phyloP scores from a whole-genome alignment of 179 eudicot genomes.

The Vitellaria paradoxa region DNA sequence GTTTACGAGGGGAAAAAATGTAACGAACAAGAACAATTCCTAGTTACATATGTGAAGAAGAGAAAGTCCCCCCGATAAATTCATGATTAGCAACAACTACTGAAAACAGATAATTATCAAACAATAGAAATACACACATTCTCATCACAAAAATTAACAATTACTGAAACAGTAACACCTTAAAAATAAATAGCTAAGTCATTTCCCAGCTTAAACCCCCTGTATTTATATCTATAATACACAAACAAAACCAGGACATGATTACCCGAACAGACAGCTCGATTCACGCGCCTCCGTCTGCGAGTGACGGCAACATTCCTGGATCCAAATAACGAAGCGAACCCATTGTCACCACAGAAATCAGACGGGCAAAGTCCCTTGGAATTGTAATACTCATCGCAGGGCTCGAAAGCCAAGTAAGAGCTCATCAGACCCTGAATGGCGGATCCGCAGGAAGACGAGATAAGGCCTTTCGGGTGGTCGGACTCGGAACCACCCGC shows the following conservation, averaged over 20 bases:
- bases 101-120: not conserved
- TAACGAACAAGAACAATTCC: not conserved
- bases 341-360: conserved; percentile 28
- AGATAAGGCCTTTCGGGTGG: conserved; percentile 13
- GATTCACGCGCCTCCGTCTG: conserved; percentile 37
- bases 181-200: not conserved
- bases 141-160: not conserved
- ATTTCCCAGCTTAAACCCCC: not conserved
- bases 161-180: not conserved
- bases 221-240: too few species aligned
- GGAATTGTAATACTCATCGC: conserved; percentile 38
- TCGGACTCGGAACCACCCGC: conserved; percentile 11
- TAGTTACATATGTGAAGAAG: not conserved
- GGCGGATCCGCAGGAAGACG: conserved; percentile 36
- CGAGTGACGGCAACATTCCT: conserved; percentile 22
- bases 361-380: conserved; percentile 13
- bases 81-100: not conserved
- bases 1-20: not conserved
- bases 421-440: conserved; percentile 41
- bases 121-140: not conserved
- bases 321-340: conserved; percentile 34
- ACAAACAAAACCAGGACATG: not conserved
- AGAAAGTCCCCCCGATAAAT: not conserved
- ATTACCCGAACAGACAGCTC: conserved; percentile 43
- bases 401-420: conserved; percentile 40